Evolutionary conservation across 441 rosid genomes (phyloP), one percentile per base, ranked within the genome.

Genomic region (Bocquillonia castaneifolia): DNA sequence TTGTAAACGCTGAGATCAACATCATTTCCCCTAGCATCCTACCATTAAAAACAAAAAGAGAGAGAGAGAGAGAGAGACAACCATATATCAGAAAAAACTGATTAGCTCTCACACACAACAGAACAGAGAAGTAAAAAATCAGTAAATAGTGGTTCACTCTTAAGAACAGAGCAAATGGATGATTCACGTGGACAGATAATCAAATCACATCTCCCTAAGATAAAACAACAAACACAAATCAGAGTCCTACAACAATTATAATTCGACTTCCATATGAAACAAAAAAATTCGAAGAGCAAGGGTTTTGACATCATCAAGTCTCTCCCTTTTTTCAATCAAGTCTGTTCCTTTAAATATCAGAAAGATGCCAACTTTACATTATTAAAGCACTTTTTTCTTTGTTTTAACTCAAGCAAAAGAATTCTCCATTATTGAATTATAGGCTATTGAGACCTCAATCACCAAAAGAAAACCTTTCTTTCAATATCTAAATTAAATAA

Each of bases 1-100:
- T 85, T 94, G 84, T 88, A 88, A 36, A 10, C 75, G 68, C 96
- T 76, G 34, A 94, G 88, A 75, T 92, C 88, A 44, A 90, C 94
- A 66, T 92, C 94, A 17, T 78, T 90, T 28, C 92, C 96, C 79
- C 75, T 86, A 6, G 88, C 92, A 80, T 94, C 99, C 98, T 94
- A 75, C 59, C 29, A 22, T 10, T 1, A 25, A 23, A 25, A 53
- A 29, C 0, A 50, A 22, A 59, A 39, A 28, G 23, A 28, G 10
- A 5, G 58, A 20, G n/a, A 12, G 5, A 28, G 23, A 28, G 10
- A 5, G 58, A 20, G n/a, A 12, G 5, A 55, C 5, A 39, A 14
- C 60, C 12, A 18, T 23, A 13, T 51, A 47, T 10, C 32, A 39
- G 17, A 1, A 68, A 28, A 69, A 26, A 56, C 36, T 7, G 47